Conservation (phyloP, 176 grass and related monocot genomes). For the Luzula sylvatica region DNA sequence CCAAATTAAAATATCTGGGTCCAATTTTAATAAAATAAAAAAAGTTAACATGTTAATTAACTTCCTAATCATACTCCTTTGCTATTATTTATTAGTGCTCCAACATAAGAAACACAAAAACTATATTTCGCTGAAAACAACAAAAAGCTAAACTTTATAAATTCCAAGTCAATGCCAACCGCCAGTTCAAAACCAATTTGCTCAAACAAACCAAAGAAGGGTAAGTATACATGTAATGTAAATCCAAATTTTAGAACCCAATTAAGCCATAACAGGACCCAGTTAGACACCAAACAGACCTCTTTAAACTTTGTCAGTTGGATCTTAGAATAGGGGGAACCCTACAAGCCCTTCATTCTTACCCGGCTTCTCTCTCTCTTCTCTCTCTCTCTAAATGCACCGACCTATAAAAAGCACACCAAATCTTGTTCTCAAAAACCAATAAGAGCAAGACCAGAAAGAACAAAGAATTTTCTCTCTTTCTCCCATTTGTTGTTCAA, state of each 20-base stretch:
- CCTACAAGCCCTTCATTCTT: conserved; percentile 13
- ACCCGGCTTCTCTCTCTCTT: conserved; percentile 7
- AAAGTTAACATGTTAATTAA: too few relatives aligned
- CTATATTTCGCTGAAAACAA: too few relatives aligned
- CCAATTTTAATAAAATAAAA: too few relatives aligned
- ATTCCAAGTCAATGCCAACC: too few relatives aligned
- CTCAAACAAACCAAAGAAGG: too few relatives aligned
- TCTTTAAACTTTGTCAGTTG: neutral
- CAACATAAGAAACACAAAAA: too few relatives aligned
- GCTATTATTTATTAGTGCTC: too few relatives aligned
- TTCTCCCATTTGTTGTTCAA: conserved; percentile 7
- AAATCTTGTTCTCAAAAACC: neutral
- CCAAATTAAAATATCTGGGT: too few relatives aligned
- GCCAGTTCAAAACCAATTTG: too few relatives aligned
- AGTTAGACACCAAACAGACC: neutral
- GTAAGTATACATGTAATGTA: neutral
- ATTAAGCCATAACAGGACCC: neutral
- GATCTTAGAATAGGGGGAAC: neutral
- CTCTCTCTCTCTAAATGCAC: neutral
- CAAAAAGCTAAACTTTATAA: too few relatives aligned
- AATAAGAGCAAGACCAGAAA: neutral
- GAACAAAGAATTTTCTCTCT: neutral
- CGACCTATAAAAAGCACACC: conserved; percentile 8
- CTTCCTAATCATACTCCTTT: too few relatives aligned
- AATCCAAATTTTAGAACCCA: conserved; percentile 2